Evolutionary conservation across 352 stramenopile species (phyloP).

Genomic region (Plasmopara viticola): DNA sequence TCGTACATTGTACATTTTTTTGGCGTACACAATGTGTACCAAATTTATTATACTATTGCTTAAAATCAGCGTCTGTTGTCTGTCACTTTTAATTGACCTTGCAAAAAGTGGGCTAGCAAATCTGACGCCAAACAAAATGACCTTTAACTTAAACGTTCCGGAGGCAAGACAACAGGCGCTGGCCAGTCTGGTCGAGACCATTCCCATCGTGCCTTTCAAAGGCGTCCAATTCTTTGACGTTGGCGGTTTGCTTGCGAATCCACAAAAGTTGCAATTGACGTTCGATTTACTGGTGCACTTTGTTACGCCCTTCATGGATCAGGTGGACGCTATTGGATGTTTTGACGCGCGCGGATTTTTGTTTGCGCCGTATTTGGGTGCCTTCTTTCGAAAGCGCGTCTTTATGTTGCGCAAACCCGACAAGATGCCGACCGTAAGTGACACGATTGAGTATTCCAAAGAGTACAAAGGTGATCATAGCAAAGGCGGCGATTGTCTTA

Average conservation of each 20-base stretch:
- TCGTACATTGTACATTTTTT: no score
- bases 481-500: constrained; percentile 75
- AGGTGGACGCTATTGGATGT: constrained; percentile 82
- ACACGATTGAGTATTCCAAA: constrained; percentile 90
- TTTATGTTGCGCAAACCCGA: constrained; percentile 98
- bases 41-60: no score
- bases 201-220: constrained; percentile 96
- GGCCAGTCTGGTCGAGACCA: constrained; percentile 73
- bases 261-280: constrained; percentile 83
- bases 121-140: no score
- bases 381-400: constrained; percentile 95
- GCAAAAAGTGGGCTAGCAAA: no score
- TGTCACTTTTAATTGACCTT: no score
- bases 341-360: constrained; percentile 97
- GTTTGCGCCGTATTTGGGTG: constrained; percentile 91
- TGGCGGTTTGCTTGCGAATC: constrained; percentile 88
- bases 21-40: no score
- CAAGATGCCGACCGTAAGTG: constrained; percentile 95
- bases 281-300: constrained; percentile 91
- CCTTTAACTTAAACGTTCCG: constrained; percentile 38
- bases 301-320: constrained; percentile 41
- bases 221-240: constrained; percentile 98
- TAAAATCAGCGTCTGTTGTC: no score
- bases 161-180: constrained; percentile 46
- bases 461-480: constrained; percentile 88